Conservation (phyloP, 2,329 filamentous ascomycete species). For the Chrysoporthe cubensis region DNA sequence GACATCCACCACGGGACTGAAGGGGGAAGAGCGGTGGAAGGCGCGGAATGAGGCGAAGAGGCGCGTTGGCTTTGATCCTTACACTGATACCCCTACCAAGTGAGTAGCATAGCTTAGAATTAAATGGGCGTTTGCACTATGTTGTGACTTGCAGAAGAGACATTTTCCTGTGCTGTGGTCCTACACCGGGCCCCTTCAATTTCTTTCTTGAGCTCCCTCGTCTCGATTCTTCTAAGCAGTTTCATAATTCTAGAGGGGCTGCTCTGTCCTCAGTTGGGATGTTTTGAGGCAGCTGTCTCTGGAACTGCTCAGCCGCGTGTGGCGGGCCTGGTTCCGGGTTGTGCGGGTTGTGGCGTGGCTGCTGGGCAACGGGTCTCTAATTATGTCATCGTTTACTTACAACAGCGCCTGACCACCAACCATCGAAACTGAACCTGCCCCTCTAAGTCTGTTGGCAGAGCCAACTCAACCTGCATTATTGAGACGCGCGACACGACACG, state of each 20-base stretch:
- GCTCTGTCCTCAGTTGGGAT: too few relatives aligned
- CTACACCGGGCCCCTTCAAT: not conserved
- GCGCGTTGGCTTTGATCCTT: conserved; percentile 61
- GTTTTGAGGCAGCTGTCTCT: too few relatives aligned
- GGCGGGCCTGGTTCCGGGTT: not conserved
- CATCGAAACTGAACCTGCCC: not conserved
- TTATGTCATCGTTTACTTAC: conserved; percentile 28
- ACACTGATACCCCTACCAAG: conserved; percentile 48
- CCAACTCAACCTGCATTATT: conserved; percentile 25
- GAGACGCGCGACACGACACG: conserved; percentile 14
- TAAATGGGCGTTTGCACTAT: conserved; percentile 2
- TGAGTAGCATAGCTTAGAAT: conserved; percentile 26
- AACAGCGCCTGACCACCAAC: not conserved
- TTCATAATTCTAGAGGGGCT: too few relatives aligned
- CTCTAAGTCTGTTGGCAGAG: conserved; percentile 14
- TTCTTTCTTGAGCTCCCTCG: not conserved
- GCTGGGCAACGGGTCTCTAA: conserved; percentile 5
- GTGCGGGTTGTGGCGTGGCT: conserved; percentile 8
- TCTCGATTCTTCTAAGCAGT: too few relatives aligned
- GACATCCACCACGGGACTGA: conserved; percentile 55
- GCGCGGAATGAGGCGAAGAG: conserved; percentile 51
- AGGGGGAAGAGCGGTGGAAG: conserved; percentile 49
- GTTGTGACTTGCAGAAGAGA: not conserved
- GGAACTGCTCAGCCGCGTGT: not conserved
- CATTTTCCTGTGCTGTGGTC: not conserved